Conservation (phyloP, 148 eudicot genomes). For the Spergularia bocconei region DNA sequence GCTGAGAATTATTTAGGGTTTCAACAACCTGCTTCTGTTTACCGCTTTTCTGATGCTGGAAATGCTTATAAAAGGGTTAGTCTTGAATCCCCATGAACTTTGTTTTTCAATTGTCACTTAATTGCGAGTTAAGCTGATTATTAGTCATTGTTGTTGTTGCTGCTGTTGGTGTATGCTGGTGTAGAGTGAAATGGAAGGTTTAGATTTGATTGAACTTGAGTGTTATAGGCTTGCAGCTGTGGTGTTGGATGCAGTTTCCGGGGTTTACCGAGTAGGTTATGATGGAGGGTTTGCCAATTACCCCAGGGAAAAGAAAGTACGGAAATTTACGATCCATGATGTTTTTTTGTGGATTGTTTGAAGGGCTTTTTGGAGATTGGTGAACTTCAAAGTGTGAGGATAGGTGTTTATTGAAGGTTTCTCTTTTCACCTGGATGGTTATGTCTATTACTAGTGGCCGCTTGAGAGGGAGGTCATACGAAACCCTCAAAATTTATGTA, state of each 20-base stretch:
- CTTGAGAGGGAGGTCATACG: background rate
- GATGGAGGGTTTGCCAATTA: too few species aligned
- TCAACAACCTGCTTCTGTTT: slow-evolving; percentile 78
- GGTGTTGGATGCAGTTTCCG: too few species aligned
- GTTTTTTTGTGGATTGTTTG: background rate
- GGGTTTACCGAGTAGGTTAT: too few species aligned
- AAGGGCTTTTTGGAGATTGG: background rate
- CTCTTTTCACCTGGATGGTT: background rate
- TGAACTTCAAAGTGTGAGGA: background rate
- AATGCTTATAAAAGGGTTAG: slow-evolving; percentile 63
- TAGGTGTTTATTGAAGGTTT: background rate
- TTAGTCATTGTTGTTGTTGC: background rate
- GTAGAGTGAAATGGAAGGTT: background rate
- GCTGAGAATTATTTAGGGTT: slow-evolving; percentile 79
- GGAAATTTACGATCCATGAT: background rate
- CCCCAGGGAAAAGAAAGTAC: background rate
- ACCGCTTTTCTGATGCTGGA: slow-evolving; percentile 68
- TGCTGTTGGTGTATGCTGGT: too few species aligned
- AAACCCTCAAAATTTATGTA: background rate
- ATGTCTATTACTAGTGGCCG: background rate
- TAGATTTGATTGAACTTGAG: too few species aligned
- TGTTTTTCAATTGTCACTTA: background rate
- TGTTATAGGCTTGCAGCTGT: too few species aligned
- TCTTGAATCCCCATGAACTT: background rate
- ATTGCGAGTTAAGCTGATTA: background rate